phyloP scores from a whole-genome alignment of 2,329 filamentous ascomycete species.

The Trichophyton verrucosum region DNA sequence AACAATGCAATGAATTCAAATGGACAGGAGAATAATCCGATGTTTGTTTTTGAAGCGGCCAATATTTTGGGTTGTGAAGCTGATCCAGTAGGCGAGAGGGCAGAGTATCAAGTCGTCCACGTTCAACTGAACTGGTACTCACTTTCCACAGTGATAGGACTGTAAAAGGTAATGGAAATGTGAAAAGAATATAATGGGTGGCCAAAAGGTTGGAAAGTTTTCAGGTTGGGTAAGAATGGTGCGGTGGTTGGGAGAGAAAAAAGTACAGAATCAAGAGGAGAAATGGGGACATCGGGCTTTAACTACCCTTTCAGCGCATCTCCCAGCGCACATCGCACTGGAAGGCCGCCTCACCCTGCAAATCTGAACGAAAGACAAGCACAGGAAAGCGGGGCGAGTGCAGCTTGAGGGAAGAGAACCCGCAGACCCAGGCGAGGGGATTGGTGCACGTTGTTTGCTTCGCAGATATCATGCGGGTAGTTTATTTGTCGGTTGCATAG shows the following conservation, averaged over 20 bases:
- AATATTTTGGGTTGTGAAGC: conserved; percentile 5
- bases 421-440: background rate
- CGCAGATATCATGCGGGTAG: background rate
- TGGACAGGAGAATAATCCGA: conserved; percentile 11
- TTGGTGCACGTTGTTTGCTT: conserved; percentile 2
- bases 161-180: background rate
- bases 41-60: conserved; percentile 3
- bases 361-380: background rate
- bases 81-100: conserved; percentile 3
- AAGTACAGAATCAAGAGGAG: conserved; percentile 2
- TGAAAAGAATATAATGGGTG: background rate
- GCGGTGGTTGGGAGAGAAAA: conserved; percentile 6
- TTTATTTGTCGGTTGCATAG: conserved; percentile 2
- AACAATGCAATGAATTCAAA: conserved; percentile 12
- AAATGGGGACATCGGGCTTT: conserved; percentile 19
- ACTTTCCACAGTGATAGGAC: background rate
- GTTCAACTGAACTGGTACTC: conserved; percentile 1
- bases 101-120: conserved; percentile 6
- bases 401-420: background rate
- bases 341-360: conserved; percentile 1
- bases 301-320: conserved; percentile 3
- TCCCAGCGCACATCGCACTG: background rate
- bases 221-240: conserved; percentile 3
- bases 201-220: conserved; percentile 1
- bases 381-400: background rate